These are phyloP conservation scores for Perkinsus chesapeaki DNA, from an alignment of 169 alveolate genomes.

Conservation along the genomic window DNA sequence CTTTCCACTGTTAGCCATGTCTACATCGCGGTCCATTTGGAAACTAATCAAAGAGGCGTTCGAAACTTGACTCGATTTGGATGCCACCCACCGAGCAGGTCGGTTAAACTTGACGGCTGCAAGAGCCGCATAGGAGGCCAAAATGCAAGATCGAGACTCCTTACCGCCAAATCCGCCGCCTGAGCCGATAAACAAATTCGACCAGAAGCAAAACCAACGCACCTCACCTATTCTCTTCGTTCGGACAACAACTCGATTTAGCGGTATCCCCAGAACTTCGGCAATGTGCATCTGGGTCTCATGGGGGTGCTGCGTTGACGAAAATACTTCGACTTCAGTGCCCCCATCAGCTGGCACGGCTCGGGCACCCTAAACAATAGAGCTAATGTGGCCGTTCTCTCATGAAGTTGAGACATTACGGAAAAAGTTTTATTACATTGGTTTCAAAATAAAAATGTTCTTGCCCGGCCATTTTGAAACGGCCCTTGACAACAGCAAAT, in stretches of 20 bases:
- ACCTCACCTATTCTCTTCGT: background rate
- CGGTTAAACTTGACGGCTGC: background rate
- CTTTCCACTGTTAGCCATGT: background rate
- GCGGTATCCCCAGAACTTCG: constrained; percentile 2
- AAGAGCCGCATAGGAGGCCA: background rate
- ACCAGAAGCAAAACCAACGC: background rate
- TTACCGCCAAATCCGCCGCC: constrained; percentile 14
- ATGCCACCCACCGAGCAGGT: background rate
- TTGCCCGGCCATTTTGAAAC: constrained; percentile 3
- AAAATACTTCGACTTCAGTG: background rate
- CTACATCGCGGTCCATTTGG: background rate
- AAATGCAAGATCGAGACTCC: background rate
- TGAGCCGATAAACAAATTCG: background rate
- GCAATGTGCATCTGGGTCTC: constrained; percentile 1
- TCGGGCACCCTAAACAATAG: background rate
- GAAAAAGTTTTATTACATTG: background rate
- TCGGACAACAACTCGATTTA: background rate
- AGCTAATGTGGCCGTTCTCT: too few relatives aligned
- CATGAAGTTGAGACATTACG: background rate
- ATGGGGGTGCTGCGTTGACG: background rate
- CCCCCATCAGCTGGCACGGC: background rate
- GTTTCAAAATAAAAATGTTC: constrained; percentile 8
- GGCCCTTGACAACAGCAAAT: background rate
- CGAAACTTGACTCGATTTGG: background rate
- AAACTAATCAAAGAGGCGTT: background rate